These are phyloP conservation scores for Cardamine chenopodiifolia DNA, from an alignment of 345 rosid genomes.

Conservation along the genomic window DNA sequence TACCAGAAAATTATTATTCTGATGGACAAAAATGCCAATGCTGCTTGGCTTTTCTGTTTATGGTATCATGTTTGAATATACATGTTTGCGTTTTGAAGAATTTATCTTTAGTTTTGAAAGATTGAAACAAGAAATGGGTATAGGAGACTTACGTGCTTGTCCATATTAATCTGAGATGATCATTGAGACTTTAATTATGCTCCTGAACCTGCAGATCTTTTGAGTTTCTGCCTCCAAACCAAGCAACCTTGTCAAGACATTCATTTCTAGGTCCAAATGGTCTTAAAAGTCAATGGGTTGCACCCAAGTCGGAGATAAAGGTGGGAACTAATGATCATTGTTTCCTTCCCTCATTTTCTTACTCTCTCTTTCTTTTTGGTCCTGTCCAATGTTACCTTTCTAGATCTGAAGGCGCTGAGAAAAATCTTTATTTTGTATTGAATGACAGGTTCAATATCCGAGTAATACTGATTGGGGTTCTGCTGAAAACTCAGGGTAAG, in stretches of 20 bases:
- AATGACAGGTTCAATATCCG: slow-evolving; percentile 78
- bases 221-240: slow-evolving; percentile 64
- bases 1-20: background rate
- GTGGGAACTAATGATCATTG: slow-evolving; percentile 42
- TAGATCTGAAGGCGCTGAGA: slow-evolving; percentile 27
- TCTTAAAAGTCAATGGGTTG: slow-evolving; percentile 84
- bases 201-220: slow-evolving; percentile 61
- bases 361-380: background rate
- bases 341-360: background rate
- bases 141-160: slow-evolving; percentile 1
- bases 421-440: slow-evolving; percentile 20
- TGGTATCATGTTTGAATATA: slow-evolving; percentile 18
- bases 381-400: slow-evolving; percentile 1
- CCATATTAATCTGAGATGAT: background rate
- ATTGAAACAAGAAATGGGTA: background rate
- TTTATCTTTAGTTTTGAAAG: background rate
- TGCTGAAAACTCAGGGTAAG: slow-evolving; percentile 56
- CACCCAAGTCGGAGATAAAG: slow-evolving; percentile 75
- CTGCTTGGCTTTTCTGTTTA: background rate
- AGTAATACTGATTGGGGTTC: slow-evolving; percentile 57
- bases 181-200: background rate
- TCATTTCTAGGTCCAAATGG: slow-evolving; percentile 89
- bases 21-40: slow-evolving; percentile 1
- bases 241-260: slow-evolving; percentile 95
- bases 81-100: background rate